These are phyloP conservation scores for Boletus fagicola DNA, from an alignment of 768 basidiomycete genomes.

Conservation along the genomic window DNA sequence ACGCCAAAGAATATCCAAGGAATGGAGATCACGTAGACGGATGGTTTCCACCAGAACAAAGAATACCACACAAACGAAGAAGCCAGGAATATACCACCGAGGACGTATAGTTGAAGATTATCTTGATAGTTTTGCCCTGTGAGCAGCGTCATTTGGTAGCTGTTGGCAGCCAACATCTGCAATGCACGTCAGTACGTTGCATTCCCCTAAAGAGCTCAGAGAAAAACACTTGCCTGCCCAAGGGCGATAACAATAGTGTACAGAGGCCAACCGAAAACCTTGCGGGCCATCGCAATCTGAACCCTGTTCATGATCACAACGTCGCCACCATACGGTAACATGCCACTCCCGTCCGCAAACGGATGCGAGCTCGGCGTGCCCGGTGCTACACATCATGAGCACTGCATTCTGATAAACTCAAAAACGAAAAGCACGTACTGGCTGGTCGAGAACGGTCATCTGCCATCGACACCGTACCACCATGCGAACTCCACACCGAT, in stretches of 20 bases:
- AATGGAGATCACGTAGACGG: constrained; percentile 77
- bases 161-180: constrained; percentile 84
- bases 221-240: constrained; percentile 57
- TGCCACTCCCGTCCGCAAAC: constrained; percentile 44
- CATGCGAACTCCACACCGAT: constrained; percentile 74
- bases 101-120: constrained; percentile 80
- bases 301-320: constrained; percentile 76
- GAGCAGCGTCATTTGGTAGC: constrained; percentile 91
- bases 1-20: constrained; percentile 92
- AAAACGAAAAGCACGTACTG: constrained; percentile 48
- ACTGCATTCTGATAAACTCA: constrained; percentile 10
- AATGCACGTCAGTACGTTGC: constrained; percentile 3
- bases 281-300: constrained; percentile 80
- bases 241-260: constrained; percentile 87
- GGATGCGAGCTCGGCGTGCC: constrained; percentile 51
- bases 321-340: constrained; percentile 54
- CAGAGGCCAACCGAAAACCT: constrained; percentile 83
- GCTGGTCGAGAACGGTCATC: constrained; percentile 66
- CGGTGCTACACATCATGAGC: constrained; percentile 29
- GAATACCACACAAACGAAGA: constrained; percentile 88
- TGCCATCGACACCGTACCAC: constrained; percentile 38
- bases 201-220: not conserved
- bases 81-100: constrained; percentile 85
- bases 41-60: constrained; percentile 84
- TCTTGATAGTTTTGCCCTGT: constrained; percentile 84